Conservation (phyloP, 2,329 filamentous ascomycete species). For the Sphaerulina populicola region DNA sequence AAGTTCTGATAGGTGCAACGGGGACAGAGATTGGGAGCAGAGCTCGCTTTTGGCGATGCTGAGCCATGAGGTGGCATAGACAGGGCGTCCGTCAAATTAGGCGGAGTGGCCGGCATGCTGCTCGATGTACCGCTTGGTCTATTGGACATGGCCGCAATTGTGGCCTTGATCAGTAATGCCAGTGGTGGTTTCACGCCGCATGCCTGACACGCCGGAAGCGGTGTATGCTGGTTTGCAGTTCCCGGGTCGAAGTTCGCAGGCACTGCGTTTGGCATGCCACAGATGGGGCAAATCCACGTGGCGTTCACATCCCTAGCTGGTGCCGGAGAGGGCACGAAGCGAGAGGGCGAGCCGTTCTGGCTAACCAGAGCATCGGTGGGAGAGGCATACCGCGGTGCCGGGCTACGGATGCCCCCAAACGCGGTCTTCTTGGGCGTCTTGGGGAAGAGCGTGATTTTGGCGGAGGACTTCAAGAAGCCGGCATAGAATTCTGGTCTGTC, state of each 20-base stretch:
- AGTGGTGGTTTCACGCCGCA: slow-evolving; percentile 90
- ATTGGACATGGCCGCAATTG: slow-evolving; percentile 65
- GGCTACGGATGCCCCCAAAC: slow-evolving; percentile 45
- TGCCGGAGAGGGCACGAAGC: slow-evolving; percentile 42
- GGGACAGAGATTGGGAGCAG: slow-evolving; percentile 50
- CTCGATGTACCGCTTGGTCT: slow-evolving; percentile 31
- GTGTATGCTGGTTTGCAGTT: slow-evolving; percentile 68
- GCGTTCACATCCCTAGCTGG: slow-evolving; percentile 48
- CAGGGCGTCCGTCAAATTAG: slow-evolving; percentile 4
- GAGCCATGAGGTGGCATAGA: background rate
- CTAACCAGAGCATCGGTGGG: slow-evolving; percentile 37
- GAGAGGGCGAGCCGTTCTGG: slow-evolving; percentile 42
- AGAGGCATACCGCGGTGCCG: slow-evolving; percentile 42
- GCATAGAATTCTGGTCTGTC: slow-evolving; percentile 87
- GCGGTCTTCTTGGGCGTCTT: slow-evolving; percentile 63
- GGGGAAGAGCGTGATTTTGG: slow-evolving; percentile 82
- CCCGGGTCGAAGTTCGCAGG: slow-evolving; percentile 88
- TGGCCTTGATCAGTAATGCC: slow-evolving; percentile 73
- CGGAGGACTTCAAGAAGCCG: slow-evolving; percentile 87
- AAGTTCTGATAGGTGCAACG: slow-evolving; percentile 93
- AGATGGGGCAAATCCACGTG: slow-evolving; percentile 94
- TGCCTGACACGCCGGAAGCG: slow-evolving; percentile 75
- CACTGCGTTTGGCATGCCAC: slow-evolving; percentile 86
- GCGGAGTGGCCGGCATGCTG: background rate
- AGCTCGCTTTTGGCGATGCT: background rate